Conservation (phyloP, 495 filamentous ascomycete genomes). For the Copromyces sp. region DNA sequence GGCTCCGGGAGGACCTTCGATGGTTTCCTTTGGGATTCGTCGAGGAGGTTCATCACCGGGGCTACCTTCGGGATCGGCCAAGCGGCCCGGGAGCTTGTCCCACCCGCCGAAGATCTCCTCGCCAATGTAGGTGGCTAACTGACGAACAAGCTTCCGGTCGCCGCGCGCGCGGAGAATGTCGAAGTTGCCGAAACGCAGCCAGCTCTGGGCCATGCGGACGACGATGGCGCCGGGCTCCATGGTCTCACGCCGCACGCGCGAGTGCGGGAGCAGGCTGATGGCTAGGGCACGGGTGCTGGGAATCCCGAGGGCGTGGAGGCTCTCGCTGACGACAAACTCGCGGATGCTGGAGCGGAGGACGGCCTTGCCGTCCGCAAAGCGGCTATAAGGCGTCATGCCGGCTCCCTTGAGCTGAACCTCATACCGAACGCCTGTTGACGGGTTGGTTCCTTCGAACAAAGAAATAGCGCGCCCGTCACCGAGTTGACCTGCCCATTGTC, state of each 20-base stretch:
- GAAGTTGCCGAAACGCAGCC: constrained; percentile 91
- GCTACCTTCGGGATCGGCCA: constrained; percentile 35
- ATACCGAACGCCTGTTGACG: constrained; percentile 58
- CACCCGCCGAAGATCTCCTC: constrained; percentile 81
- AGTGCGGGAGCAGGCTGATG: constrained; percentile 62
- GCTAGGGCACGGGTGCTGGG: constrained; percentile 81
- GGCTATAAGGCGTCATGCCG: constrained; percentile 84
- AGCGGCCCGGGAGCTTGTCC: constrained; percentile 59
- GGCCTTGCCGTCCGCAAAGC: constrained; percentile 96
- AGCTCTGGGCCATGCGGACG: constrained; percentile 77
- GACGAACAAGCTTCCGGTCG: constrained; percentile 61
- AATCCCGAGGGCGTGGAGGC: constrained; percentile 70
- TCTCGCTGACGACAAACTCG: constrained; percentile 87
- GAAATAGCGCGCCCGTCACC: constrained; percentile 93
- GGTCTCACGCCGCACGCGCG: constrained; percentile 64
- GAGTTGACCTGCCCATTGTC: constrained; percentile 89
- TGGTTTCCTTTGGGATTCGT: constrained; percentile 41
- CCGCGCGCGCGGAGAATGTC: constrained; percentile 75
- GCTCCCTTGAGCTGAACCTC: constrained; percentile 93
- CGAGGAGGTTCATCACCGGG: constrained; percentile 29
- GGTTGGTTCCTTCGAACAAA: constrained; percentile 82
- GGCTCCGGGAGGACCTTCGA: constrained; percentile 52
- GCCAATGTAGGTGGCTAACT: constrained; percentile 68
- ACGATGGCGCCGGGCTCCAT: constrained; percentile 94
- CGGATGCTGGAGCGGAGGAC: constrained; percentile 84